Evolutionary conservation across 352 stramenopile genomes (phyloP).

Genomic region (Pythium chondricola): DNA sequence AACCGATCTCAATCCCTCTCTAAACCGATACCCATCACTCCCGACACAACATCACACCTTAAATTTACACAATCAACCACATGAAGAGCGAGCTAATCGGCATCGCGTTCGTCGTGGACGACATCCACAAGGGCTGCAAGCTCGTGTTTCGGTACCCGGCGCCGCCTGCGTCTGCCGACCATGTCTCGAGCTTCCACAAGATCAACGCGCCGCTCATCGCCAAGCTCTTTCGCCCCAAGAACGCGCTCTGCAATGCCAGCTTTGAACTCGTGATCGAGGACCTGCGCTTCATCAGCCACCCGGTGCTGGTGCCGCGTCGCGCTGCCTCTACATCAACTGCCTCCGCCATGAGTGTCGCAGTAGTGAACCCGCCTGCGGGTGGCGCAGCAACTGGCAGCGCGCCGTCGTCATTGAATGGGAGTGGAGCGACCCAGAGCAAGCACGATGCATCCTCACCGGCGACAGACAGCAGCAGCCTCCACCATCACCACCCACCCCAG

Average conservation of each 20-base stretch:
- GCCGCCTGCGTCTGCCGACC: constrained; percentile 30
- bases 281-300: constrained; percentile 82
- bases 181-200: constrained; percentile 67
- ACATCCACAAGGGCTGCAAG: constrained; percentile 86
- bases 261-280: constrained; percentile 87
- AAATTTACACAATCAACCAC: too few species aligned
- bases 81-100: constrained; percentile 36
- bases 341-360: neutral
- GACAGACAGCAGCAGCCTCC: neutral
- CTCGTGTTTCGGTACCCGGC: constrained; percentile 81
- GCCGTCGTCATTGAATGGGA: neutral
- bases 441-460: too few species aligned
- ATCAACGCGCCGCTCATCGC: constrained; percentile 70
- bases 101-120: constrained; percentile 81
- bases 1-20: too few species aligned
- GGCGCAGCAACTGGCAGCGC: neutral
- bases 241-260: constrained; percentile 79
- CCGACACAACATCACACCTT: too few species aligned
- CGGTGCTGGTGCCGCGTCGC: constrained; percentile 60
- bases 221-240: constrained; percentile 87
- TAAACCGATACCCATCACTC: too few species aligned
- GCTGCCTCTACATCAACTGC: neutral
- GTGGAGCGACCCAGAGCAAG: neutral
- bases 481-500: too few species aligned
- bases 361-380: neutral